Conservation (phyloP, 2,329 filamentous ascomycete species). For the Diaporthe destruens region DNA sequence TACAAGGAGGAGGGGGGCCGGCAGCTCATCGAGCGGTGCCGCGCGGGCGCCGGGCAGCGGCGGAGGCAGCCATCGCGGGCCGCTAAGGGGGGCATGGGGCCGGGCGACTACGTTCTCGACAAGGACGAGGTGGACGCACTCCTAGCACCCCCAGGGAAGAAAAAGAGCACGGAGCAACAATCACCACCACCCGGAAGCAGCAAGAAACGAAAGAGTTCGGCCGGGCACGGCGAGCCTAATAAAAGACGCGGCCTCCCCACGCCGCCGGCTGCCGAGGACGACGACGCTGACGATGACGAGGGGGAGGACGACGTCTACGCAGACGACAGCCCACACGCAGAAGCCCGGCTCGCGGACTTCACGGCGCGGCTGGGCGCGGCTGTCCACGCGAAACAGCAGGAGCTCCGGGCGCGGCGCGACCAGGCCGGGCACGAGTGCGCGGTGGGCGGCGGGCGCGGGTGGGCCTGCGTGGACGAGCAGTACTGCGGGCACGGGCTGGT, state of each 20-base stretch:
- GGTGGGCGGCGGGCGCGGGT: not conserved
- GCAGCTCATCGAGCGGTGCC: not conserved
- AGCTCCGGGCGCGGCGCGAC: constrained; percentile 5
- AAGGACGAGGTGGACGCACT: constrained; percentile 6
- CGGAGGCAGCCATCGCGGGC: constrained; percentile 32
- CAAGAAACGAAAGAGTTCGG: not conserved
- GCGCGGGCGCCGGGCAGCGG: not conserved
- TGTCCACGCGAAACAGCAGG: not conserved
- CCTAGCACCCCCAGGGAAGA: not conserved
- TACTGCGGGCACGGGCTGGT: constrained; percentile 37
- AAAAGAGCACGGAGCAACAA: no score
- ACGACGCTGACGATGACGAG: no score
- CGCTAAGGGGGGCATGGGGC: not conserved
- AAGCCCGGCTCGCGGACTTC: not conserved
- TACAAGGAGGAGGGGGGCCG: constrained; percentile 26
- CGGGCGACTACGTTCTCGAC: constrained; percentile 10
- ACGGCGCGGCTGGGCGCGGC: not conserved
- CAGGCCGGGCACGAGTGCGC: constrained; percentile 20
- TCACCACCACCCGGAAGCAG: no score
- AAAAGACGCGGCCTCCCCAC: not conserved
- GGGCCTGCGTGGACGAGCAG: constrained; percentile 32
- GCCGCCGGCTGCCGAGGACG: not conserved
- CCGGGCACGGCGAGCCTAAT: no score
- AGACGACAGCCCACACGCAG: not conserved
- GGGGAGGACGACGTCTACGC: not conserved